Evolutionary conservation across 768 basidiomycete genomes (phyloP), one percentile per base, ranked within the genome.

Genomic region (Hygrophoropsis aurantiaca): DNA sequence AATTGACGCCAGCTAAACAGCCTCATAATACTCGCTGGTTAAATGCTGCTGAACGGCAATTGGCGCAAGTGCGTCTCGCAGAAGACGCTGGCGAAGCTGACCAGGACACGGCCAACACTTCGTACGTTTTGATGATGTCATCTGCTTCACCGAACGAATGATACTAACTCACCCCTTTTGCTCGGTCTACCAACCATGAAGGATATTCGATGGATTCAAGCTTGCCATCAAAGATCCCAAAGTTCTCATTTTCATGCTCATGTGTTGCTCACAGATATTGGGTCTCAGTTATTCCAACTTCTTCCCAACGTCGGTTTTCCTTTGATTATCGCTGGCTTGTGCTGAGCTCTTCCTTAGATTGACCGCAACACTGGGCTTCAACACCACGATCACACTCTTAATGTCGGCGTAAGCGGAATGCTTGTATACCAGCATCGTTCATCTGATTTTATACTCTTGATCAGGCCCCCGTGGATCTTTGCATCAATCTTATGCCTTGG

Each of bases 11-110:
- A 6, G 6, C 27, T 13, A 7, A 30, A 7, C 27, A 84, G 81
- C 85, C 84, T 2, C 62, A 74, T 8, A 81, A 72, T 2, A 64
- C 67, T 20, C 65, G 67, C n/a, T 87, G 82, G 80, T 69, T 85
- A 5, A 74, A 78, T 13, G 69, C 70, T 2, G 62, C 70, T 16
- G 83, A 84, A 56, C 68, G 70, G 40, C 67, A 70, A 2, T 68
- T 85, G 13, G 82, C 83, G 5, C 61, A 72, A 42, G 62, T 67
- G 40, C 74, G 82, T 8, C 77, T 87, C 75, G 65, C 62, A 26
- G 84, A 85, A 56, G 84, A 85, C 43, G 72, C 70, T n/a, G 79
- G 32, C 82, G 84, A 76, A 76, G 70, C 90, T 72, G 84, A 85
- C 54, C 66, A 74, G 55, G 36, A 30, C 18, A 35, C 19, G 18